Conservation (phyloP, 345 rosid genomes). For the Atalantia buxifolia region DNA sequence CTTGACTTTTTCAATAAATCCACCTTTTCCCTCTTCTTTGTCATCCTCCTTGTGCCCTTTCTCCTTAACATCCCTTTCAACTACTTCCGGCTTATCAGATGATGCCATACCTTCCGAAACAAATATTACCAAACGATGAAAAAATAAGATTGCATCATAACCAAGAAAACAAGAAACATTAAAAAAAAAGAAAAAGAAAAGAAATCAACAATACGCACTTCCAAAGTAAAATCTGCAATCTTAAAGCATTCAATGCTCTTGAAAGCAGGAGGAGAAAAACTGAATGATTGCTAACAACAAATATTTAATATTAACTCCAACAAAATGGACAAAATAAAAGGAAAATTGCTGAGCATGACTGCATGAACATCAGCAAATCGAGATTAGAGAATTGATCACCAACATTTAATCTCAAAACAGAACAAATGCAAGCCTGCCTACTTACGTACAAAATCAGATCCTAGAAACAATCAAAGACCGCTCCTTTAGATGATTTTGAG, state of each 20-base stretch:
- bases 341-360: neutral
- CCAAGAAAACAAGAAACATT: neutral
- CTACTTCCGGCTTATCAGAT: conserved; percentile 56
- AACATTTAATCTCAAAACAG: neutral
- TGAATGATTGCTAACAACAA: neutral
- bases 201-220: too few species aligned
- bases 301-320: neutral
- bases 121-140: neutral
- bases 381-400: too few species aligned
- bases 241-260: too few species aligned
- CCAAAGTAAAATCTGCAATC: too few species aligned
- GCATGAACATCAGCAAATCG: neutral
- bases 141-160: neutral
- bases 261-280: too few species aligned
- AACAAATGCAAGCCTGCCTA: neutral
- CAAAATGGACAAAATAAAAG: neutral
- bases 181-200: neutral
- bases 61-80: conserved; percentile 51
- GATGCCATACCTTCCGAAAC: conserved; percentile 55
- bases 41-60: conserved; percentile 44
- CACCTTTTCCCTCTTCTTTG: conserved; percentile 61
- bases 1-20: conserved; percentile 89
- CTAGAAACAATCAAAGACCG: neutral
- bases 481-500: neutral
- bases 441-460: neutral